A percentile compares a stretch with the other conserved stretches of the same genome.
These are phyloP conservation scores for Williopsis jadinii DNA, from an alignment of 1,139 yeast genomes.

Conservation along the genomic window DNA sequence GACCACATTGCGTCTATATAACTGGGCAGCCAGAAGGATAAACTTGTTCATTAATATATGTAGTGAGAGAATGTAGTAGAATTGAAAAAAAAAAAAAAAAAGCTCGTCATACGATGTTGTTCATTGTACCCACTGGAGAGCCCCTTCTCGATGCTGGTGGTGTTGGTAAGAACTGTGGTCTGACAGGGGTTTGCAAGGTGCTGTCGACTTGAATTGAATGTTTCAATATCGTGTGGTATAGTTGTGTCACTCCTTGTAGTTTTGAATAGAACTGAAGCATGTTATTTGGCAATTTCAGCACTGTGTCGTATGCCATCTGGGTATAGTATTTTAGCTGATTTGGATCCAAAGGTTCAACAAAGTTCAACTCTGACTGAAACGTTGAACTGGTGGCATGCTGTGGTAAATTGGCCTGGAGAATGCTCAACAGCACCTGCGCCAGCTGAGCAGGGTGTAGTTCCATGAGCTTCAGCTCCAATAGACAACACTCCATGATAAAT, in stretches of 20 bases:
- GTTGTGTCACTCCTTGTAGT: slow-evolving; percentile 11
- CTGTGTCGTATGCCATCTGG: slow-evolving; percentile 10
- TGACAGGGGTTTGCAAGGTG: slow-evolving; percentile 11
- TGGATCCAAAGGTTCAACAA: slow-evolving; percentile 6
- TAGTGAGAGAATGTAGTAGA: no score
- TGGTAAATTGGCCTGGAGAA: slow-evolving; percentile 9
- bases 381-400: not conserved
- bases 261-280: slow-evolving; percentile 11
- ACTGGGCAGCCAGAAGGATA: no score
- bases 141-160: slow-evolving; percentile 23
- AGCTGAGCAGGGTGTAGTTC: slow-evolving; percentile 22
- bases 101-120: not conserved
- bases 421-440: slow-evolving; percentile 15
- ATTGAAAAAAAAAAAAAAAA: not conserved
- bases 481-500: slow-evolving; percentile 17
- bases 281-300: slow-evolving; percentile 13
- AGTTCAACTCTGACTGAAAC: slow-evolving; percentile 11
- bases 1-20: not conserved
- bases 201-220: slow-evolving; percentile 9
- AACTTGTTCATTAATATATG: no score
- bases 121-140: slow-evolving; percentile 17
- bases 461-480: slow-evolving; percentile 16
- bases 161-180: slow-evolving; percentile 10
- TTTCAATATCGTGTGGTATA: slow-evolving; percentile 13
- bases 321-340: slow-evolving; percentile 9